These are phyloP conservation scores for Drosera capensis DNA, from an alignment of 148 eudicot species.

Conservation along the genomic window DNA sequence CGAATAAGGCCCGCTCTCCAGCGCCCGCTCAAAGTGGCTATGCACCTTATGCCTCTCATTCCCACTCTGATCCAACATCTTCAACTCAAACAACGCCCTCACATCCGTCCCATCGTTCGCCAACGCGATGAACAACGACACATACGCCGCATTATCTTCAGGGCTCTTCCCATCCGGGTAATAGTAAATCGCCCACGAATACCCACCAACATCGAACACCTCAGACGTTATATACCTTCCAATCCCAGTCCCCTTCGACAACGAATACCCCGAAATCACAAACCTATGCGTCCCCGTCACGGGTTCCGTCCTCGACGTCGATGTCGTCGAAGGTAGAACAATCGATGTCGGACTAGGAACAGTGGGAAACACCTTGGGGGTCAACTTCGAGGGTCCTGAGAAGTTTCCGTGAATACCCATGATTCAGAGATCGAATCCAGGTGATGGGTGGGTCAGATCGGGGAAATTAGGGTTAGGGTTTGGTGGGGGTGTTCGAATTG, in stretches of 20 bases:
- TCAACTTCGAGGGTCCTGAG: neutral
- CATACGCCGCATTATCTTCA: slow-evolving; percentile 18
- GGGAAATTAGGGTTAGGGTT: too few species aligned
- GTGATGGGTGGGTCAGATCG: too few species aligned
- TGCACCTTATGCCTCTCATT: slow-evolving; percentile 18
- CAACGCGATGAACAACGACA: slow-evolving; percentile 18
- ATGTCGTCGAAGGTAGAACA: slow-evolving; percentile 11
- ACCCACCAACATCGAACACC: slow-evolving; percentile 18
- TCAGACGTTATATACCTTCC: slow-evolving; percentile 17
- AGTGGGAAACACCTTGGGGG: too few species aligned
- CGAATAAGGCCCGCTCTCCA: slow-evolving; percentile 20
- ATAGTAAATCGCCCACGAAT: slow-evolving; percentile 19
- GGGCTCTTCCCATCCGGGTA: slow-evolving; percentile 17
- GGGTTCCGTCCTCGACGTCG: slow-evolving; percentile 15
- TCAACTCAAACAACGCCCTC: slow-evolving; percentile 25
- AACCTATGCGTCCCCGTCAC: slow-evolving; percentile 18
- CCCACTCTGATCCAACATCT: slow-evolving; percentile 19
- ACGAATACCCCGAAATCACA: slow-evolving; percentile 13
- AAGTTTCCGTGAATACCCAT: neutral
- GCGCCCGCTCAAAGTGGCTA: slow-evolving; percentile 18
- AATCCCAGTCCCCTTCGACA: slow-evolving; percentile 17
- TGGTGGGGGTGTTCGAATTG: too few species aligned
- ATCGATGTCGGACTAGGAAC: neutral
- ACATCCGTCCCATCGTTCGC: slow-evolving; percentile 20
- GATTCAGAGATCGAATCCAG: neutral